Conservation (phyloP, 495 filamentous ascomycete genomes). For the Lineolata rhizophorae region DNA sequence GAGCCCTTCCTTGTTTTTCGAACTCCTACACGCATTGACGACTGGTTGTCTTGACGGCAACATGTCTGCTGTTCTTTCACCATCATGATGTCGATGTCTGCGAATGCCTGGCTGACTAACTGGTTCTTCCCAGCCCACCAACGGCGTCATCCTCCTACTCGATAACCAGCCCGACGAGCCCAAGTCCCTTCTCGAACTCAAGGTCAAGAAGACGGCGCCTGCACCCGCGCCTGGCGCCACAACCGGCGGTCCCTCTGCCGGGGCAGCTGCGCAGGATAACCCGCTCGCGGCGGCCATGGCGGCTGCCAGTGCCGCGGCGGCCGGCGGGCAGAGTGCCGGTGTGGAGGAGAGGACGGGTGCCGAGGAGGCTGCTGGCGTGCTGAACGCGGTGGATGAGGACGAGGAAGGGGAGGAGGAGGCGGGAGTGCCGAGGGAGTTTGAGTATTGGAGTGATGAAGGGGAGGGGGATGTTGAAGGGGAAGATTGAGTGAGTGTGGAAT, state of each 20-base stretch:
- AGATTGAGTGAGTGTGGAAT: too few species aligned
- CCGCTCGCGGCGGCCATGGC: background rate
- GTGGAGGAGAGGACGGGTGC: slow-evolving; percentile 15
- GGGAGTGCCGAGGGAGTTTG: slow-evolving; percentile 55
- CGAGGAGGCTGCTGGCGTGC: slow-evolving; percentile 52
- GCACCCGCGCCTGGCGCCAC: slow-evolving; percentile 20
- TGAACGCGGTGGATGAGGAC: slow-evolving; percentile 74
- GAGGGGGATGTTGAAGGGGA: too few species aligned
- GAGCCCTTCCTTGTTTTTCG: slow-evolving; percentile 1
- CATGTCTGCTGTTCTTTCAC: too few species aligned
- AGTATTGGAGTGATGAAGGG: slow-evolving; percentile 59
- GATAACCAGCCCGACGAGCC: slow-evolving; percentile 63
- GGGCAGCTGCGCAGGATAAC: background rate
- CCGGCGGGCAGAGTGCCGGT: background rate
- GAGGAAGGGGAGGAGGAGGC: slow-evolving; percentile 69
- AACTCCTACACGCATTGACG: too few species aligned
- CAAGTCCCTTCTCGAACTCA: slow-evolving; percentile 64
- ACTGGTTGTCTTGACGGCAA: slow-evolving; percentile 2
- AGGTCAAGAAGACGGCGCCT: slow-evolving; percentile 50
- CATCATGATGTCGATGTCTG: too few species aligned
- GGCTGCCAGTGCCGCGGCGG: slow-evolving; percentile 7
- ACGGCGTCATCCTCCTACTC: slow-evolving; percentile 75
- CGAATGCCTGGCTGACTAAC: too few species aligned
- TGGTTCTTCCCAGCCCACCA: slow-evolving; percentile 90
- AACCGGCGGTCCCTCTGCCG: slow-evolving; percentile 14